A percentile compares a stretch with the other conserved stretches of the same genome.
Evolutionary conservation across 108 stramenopile species (phyloP).

Genomic region (Cylindrotheca fusiformis): DNA sequence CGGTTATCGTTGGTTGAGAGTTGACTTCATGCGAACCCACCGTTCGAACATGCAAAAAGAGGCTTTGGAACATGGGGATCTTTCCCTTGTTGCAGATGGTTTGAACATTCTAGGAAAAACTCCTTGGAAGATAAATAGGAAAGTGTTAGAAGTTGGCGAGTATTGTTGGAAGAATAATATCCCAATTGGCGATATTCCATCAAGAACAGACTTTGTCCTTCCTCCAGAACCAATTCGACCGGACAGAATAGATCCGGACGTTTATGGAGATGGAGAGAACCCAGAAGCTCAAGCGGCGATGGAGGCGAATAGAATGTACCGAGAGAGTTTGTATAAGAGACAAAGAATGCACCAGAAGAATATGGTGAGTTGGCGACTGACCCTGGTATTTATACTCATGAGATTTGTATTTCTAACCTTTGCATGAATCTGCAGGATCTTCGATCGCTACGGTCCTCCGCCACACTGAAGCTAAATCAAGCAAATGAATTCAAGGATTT

Average conservation of each 20-base stretch:
- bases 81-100: conserved; percentile 74
- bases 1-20: conserved; percentile 71
- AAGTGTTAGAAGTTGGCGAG: conserved; percentile 68
- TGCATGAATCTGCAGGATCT: conserved; percentile 50
- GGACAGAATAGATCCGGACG: conserved; percentile 14
- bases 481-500: conserved; percentile 86
- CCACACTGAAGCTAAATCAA: conserved; percentile 81
- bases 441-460: conserved; percentile 85
- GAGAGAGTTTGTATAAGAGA: conserved; percentile 52
- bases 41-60: conserved; percentile 66
- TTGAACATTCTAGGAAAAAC: conserved; percentile 84
- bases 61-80: conserved; percentile 65
- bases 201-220: conserved; percentile 70
- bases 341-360: conserved; percentile 66
- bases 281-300: conserved; percentile 29
- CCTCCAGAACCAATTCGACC: conserved; percentile 58
- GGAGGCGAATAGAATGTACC: conserved; percentile 45
- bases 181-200: conserved; percentile 85
- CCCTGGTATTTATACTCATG: neutral
- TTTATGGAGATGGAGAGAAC: conserved; percentile 33
- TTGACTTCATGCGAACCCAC: conserved; percentile 75
- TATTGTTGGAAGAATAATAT: conserved; percentile 78
- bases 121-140: conserved; percentile 85
- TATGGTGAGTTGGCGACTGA: conserved; percentile 26
- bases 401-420: too few species aligned